phyloP scores from a whole-genome alignment of 306 rosid genomes.

The Elaeagnus macrophylla region DNA sequence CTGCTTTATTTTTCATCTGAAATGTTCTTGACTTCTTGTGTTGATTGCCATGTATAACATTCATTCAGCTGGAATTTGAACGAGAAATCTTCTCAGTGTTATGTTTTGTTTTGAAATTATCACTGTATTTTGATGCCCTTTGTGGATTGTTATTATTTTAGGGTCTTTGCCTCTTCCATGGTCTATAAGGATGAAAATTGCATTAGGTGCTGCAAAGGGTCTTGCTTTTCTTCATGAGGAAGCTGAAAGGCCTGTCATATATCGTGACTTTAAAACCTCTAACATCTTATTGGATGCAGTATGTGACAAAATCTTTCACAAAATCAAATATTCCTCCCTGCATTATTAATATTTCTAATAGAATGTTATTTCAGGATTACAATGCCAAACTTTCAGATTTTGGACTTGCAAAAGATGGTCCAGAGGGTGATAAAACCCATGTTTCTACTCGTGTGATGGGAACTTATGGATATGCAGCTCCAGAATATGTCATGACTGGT shows the following conservation, averaged over 20 bases:
- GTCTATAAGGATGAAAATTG: slow-evolving; percentile 95
- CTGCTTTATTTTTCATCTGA: not conserved
- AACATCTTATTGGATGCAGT: slow-evolving; percentile 93
- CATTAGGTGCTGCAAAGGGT: slow-evolving; percentile 93
- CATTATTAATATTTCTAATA: slow-evolving; percentile 28
- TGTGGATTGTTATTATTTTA: slow-evolving; percentile 22
- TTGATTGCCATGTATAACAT: not conserved
- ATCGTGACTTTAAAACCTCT: slow-evolving; percentile 93
- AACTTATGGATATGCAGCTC: slow-evolving; percentile 96
- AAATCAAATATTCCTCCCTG: slow-evolving; percentile 3
- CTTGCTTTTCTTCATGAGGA: slow-evolving; percentile 97
- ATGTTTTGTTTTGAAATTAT: too few species aligned
- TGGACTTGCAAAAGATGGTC: slow-evolving; percentile 99
- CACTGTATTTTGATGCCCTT: not conserved
- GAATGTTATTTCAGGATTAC: slow-evolving; percentile 55
- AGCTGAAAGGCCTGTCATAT: slow-evolving; percentile 87
- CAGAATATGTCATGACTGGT: slow-evolving; percentile 99
- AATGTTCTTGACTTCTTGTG: not conserved
- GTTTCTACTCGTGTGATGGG: slow-evolving; percentile 99
- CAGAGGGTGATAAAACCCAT: slow-evolving; percentile 94
- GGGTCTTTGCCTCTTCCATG: slow-evolving; percentile 98
- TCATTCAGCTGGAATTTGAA: not conserved
- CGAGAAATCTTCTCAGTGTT: too few species aligned
- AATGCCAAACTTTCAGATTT: slow-evolving; percentile 96
- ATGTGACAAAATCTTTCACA: slow-evolving; percentile 30